A percentile compares a stretch with the other conserved stretches of the same genome.
Conservation (phyloP, 352 stramenopile genomes). For the Phytophthora podocarpi region DNA sequence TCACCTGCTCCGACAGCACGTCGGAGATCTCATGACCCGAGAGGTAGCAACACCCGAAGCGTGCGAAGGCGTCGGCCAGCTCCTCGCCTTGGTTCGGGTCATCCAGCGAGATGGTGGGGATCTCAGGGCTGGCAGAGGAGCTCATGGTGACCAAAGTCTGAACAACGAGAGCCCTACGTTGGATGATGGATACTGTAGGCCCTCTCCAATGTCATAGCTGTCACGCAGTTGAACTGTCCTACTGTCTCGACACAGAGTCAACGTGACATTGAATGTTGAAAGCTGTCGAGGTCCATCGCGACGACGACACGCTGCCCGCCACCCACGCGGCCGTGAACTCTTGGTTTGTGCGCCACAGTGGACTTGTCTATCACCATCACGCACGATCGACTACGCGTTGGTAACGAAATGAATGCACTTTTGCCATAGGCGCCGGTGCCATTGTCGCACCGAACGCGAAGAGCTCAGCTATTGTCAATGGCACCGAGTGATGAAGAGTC, state of each 20-base stretch:
- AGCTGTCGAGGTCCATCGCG: constrained; percentile 1
- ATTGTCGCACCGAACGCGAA: constrained; percentile 18
- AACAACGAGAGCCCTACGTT: constrained; percentile 11
- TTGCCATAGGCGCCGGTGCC: no score
- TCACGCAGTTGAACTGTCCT: no score
- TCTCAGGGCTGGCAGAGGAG: constrained; percentile 25
- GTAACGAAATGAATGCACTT: constrained; percentile 19
- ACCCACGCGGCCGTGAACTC: no score
- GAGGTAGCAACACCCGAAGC: constrained; percentile 82
- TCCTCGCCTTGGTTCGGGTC: constrained; percentile 44
- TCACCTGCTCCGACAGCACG: constrained; percentile 50
- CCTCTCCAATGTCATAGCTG: no score
- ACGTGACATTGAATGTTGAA: no score
- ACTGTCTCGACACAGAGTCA: constrained; percentile 16
- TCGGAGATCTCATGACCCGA: constrained; percentile 62
- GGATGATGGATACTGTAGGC: neutral
- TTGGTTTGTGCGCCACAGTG: constrained; percentile 3
- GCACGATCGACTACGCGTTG: constrained; percentile 10
- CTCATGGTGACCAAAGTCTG: constrained; percentile 8
- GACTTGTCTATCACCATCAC: constrained; percentile 22
- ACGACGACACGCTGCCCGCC: constrained; percentile 13
- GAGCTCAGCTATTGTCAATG: constrained; percentile 15
- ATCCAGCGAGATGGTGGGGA: constrained; percentile 65
- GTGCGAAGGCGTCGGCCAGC: constrained; percentile 63
- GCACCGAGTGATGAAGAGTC: constrained; percentile 22